phyloP scores from a whole-genome alignment of 305 asterid species.

The Fraxinus floribunda region DNA sequence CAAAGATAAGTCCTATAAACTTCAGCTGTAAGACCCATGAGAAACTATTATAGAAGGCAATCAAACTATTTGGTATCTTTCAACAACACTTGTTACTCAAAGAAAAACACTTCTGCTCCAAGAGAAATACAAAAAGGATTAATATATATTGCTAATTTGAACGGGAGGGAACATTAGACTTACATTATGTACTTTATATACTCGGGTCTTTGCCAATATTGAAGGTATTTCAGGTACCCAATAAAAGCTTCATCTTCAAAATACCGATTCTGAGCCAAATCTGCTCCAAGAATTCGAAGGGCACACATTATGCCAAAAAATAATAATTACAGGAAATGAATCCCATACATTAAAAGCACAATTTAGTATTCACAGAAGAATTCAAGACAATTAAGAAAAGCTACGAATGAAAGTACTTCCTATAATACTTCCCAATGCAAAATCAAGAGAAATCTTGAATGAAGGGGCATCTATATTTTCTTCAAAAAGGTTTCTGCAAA shows the following conservation, averaged over 20 bases:
- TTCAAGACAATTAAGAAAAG: background rate
- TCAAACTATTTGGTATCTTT: background rate
- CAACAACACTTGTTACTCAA: background rate
- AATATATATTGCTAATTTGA: slow-evolving; percentile 5
- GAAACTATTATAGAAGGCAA: background rate
- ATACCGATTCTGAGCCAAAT: slow-evolving; percentile 94
- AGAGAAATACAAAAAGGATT: background rate
- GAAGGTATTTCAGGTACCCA: slow-evolving; percentile 87
- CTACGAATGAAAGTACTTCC: background rate
- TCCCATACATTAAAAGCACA: background rate
- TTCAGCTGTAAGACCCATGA: background rate
- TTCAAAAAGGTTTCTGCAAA: background rate
- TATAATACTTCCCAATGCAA: background rate
- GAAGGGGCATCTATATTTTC: background rate
- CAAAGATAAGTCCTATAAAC: background rate
- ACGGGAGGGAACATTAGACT: slow-evolving; percentile 24
- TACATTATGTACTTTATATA: slow-evolving; percentile 82
- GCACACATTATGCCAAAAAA: slow-evolving; percentile 14
- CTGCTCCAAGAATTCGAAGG: slow-evolving; percentile 35
- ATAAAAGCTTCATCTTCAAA: slow-evolving; percentile 92
- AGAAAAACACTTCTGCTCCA: background rate
- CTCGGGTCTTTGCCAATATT: slow-evolving; percentile 90
- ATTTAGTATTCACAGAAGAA: background rate
- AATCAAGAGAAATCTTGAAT: background rate
- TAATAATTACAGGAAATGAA: background rate